Base-by-base conservation (phyloP, 495 filamentous ascomycete genomes). In the Podospora sp. region DNA sequence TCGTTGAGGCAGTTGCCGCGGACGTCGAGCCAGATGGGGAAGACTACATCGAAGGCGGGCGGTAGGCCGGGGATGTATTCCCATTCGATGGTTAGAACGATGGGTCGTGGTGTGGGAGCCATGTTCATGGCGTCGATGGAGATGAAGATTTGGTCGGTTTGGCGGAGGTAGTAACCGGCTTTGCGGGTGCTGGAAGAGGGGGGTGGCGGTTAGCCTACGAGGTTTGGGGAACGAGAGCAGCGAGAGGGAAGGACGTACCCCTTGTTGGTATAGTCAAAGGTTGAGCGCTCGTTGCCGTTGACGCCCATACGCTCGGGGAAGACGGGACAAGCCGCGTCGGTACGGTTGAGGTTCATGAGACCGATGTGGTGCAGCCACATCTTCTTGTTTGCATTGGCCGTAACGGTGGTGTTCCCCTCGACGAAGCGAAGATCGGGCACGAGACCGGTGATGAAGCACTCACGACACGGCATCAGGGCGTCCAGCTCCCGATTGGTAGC, bases 331-430 rank as follows among this genome's bases (percentile, higher is more conserved):
- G 59, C 49, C 0, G 25, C 33, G 21, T 62, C 65, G 50, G 65
- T 56, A 33, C 65, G 65, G 60, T 67, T 62, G 33, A 67, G 46
- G 51, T 67, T 67, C 59, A 63, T 62, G 22, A 67, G 60, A 26
- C 65, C 65, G 33, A 21, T 63, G 59, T 67, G 65, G 60, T 67
- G 65, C 58, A 67, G 60, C 65, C 65, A 67, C 57, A 67, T 62
- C 16, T 55, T 26, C 27, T 29, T 62, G 65, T 67, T 67, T 26
- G 65, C 65, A 51, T 67, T 67, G 59, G 65, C 65, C 6, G 65
- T 33, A 18, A n/a, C n/a, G n/a, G n/a, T n/a, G n/a, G 33, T 36
- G 6, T 46, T 62, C 29, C 65, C 65, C 22, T 63, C 27, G 7
- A 6, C 27, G 46, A 52, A 67, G n/a, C 46, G 29, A 1, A 67